phyloP scores from a whole-genome alignment of 371 early-diverging fungal species.

The Apophysomyces trapeziformis region DNA sequence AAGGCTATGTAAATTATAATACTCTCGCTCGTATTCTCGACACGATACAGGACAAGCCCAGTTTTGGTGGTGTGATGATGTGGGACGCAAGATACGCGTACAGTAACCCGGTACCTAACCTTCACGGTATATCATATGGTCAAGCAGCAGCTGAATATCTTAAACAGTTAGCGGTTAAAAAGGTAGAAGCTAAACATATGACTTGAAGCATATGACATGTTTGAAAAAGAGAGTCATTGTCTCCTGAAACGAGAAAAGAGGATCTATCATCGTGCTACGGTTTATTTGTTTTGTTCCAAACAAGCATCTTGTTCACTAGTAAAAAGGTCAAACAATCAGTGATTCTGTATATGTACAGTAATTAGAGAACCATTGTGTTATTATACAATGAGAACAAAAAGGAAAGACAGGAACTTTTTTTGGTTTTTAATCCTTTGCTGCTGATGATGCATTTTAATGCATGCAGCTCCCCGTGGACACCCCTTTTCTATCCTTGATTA shows the following conservation, averaged over 20 bases:
- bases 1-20: conserved; percentile 52
- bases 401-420: too few relatives aligned
- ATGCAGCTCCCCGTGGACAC: conserved; percentile 3
- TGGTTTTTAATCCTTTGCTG: background rate
- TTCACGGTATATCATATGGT: conserved; percentile 27
- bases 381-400: background rate
- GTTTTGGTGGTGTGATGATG: conserved; percentile 73
- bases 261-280: too few relatives aligned
- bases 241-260: too few relatives aligned
- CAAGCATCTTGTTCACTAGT: too few relatives aligned
- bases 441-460: conserved; percentile 6
- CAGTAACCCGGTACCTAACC: conserved; percentile 34
- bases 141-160: conserved; percentile 36
- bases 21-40: conserved; percentile 47
- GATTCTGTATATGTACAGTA: too few relatives aligned
- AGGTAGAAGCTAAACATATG: background rate
- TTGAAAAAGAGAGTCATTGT: background rate
- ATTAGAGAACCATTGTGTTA: too few relatives aligned
- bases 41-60: conserved; percentile 30
- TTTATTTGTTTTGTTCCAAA: too few relatives aligned
- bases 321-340: too few relatives aligned
- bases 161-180: conserved; percentile 12
- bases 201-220: background rate
- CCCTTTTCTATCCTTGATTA: background rate
- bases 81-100: conserved; percentile 64